Evolutionary conservation across 164 flowering plant species (phyloP).

Genomic region (Magnolia changhungtana): DNA sequence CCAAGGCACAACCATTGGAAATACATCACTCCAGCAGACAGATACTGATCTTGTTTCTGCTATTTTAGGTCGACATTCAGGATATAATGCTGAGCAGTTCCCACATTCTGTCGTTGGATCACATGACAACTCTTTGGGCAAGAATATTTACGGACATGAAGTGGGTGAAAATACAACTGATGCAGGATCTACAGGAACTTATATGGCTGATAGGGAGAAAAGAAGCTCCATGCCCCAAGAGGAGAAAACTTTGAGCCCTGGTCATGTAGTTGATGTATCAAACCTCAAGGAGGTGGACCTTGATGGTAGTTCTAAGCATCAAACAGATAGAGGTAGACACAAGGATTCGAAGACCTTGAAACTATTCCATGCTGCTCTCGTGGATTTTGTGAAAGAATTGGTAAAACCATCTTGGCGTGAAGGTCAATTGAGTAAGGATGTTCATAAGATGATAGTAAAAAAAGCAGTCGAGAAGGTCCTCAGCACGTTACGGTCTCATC

Average conservation of each 20-base stretch:
- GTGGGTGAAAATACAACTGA: conserved; percentile 15
- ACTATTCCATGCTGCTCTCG: conserved; percentile 59
- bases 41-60: conserved; percentile 24
- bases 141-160: conserved; percentile 17
- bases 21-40: conserved; percentile 21
- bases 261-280: conserved; percentile 24
- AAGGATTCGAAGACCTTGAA: conserved; percentile 53
- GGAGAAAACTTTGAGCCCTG: conserved; percentile 22
- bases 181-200: conserved; percentile 29
- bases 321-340: conserved; percentile 23
- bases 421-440: conserved; percentile 77
- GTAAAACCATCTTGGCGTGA: conserved; percentile 81
- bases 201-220: conserved; percentile 26
- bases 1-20: conserved; percentile 15
- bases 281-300: conserved; percentile 10
- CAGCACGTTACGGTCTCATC: conserved; percentile 50
- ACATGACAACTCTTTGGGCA: conserved; percentile 19
- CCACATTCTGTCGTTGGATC: conserved; percentile 17
- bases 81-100: conserved; percentile 19
- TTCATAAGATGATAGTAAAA: conserved; percentile 73
- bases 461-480: conserved; percentile 86
- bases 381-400: conserved; percentile 73
- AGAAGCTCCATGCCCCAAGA: conserved; percentile 16
- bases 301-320: conserved; percentile 20
- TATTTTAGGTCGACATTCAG: conserved; percentile 12